Evolutionary conservation across 2,329 filamentous ascomycete species (phyloP).

Genomic region (Juglanconis sp.): DNA sequence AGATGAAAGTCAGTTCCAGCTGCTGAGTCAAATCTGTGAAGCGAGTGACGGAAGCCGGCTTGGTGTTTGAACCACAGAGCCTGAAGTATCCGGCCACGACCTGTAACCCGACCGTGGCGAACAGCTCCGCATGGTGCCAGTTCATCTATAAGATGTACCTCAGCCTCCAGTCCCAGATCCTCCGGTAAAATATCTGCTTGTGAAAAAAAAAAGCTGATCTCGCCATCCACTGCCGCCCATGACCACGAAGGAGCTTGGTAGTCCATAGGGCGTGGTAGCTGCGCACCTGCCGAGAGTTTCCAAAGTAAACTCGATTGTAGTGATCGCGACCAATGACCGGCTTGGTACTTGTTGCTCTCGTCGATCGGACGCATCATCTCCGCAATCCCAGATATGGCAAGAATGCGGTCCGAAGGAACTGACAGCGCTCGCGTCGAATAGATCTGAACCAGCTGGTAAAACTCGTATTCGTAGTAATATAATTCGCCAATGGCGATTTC

Average conservation of each 20-base stretch:
- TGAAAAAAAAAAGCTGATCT: background rate
- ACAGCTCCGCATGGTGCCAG: background rate
- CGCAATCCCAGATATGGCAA: background rate
- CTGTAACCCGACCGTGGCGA: background rate
- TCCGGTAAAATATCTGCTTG: background rate
- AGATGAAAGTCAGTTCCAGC: too few relatives aligned
- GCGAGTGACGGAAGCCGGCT: background rate
- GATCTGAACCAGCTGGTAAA: background rate
- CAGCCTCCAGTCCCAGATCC: background rate
- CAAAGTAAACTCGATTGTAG: background rate
- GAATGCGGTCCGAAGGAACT: background rate
- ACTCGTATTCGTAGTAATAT: background rate
- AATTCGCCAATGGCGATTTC: background rate
- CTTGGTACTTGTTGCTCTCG: background rate
- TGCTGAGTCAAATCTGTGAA: background rate
- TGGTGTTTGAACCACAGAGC: background rate
- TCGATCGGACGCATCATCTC: background rate
- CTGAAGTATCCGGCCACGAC: background rate
- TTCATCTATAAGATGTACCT: background rate
- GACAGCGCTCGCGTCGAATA: background rate
- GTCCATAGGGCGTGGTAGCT: background rate
- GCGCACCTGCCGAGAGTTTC: background rate
- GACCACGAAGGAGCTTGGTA: background rate
- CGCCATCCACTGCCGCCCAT: background rate
- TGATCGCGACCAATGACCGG: background rate